phyloP scores from a whole-genome alignment of 2,329 filamentous ascomycete genomes.

The Penicillium sp. region DNA sequence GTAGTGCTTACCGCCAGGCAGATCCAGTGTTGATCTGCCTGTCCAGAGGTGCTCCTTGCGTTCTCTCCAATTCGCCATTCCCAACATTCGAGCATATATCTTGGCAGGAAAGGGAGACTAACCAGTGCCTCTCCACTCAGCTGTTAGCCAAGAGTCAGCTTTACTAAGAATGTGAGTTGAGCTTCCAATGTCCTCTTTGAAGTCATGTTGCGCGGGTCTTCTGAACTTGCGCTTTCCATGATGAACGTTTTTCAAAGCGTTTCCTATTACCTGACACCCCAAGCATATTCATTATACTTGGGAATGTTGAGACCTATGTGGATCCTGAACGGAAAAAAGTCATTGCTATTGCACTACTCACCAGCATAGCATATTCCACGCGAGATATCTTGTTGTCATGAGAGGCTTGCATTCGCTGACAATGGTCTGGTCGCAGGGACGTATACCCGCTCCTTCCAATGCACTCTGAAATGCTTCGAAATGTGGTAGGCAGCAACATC shows the following conservation, averaged over 20 bases:
- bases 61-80: neutral
- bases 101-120: neutral
- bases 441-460: no score
- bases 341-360: neutral
- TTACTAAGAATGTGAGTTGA: conserved; percentile 1
- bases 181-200: neutral
- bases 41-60: neutral
- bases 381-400: neutral
- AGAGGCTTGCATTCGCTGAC: neutral
- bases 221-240: neutral
- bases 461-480: no score
- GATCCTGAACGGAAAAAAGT: conserved; percentile 3
- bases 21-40: neutral
- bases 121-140: neutral
- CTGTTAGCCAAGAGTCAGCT: neutral
- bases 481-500: no score
- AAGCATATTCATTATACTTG: neutral
- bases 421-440: neutral
- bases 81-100: neutral
- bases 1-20: neutral
- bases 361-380: neutral
- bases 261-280: conserved; percentile 13
- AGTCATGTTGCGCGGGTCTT: neutral
- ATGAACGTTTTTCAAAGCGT: conserved; percentile 9
- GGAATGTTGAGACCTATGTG: conserved; percentile 10